Percentiles rank a stretch among this genome's conserved stretches.
Evolutionary conservation across 805 yeast genomes (phyloP).

Genomic region (Yarrowia deformans): DNA sequence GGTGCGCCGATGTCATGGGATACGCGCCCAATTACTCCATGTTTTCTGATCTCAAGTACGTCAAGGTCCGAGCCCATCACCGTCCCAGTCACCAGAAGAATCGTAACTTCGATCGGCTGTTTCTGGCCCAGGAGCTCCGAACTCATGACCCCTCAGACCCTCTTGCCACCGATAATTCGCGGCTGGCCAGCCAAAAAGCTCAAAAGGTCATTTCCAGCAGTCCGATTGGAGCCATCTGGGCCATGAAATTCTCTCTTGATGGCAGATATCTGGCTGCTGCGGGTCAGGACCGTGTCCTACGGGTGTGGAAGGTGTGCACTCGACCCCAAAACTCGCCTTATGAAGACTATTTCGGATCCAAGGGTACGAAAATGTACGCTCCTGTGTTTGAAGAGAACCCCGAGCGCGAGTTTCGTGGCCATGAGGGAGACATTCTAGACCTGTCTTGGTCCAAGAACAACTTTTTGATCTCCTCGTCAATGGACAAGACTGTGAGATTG

Average conservation of each 20-base stretch:
- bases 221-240: conserved; percentile 65
- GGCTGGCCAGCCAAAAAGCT: conserved; percentile 11
- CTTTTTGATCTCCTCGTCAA: conserved; percentile 78
- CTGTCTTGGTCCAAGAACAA: conserved; percentile 89
- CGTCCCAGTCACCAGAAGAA: conserved; percentile 42
- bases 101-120: conserved; percentile 48
- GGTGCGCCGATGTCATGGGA: conserved; percentile 48
- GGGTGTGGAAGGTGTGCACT: conserved; percentile 74
- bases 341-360: conserved; percentile 9
- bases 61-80: conserved; percentile 49
- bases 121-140: conserved; percentile 51
- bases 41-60: conserved; percentile 49
- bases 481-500: conserved; percentile 80
- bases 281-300: conserved; percentile 72
- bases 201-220: conserved; percentile 14
- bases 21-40: conserved; percentile 44
- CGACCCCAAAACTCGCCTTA: conserved; percentile 23
- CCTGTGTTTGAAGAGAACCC: conserved; percentile 82
- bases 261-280: conserved; percentile 87
- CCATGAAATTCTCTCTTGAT: conserved; percentile 74
- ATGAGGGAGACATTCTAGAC: conserved; percentile 71
- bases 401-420: conserved; percentile 65
- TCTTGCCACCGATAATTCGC: conserved; percentile 12
- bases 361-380: conserved; percentile 57
- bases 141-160: conserved; percentile 18